A percentile compares a stretch with the other conserved stretches of the same genome.
phyloP scores from a whole-genome alignment of 2,329 filamentous ascomycete species.

The Phaeosphaeriaceae sp. region DNA sequence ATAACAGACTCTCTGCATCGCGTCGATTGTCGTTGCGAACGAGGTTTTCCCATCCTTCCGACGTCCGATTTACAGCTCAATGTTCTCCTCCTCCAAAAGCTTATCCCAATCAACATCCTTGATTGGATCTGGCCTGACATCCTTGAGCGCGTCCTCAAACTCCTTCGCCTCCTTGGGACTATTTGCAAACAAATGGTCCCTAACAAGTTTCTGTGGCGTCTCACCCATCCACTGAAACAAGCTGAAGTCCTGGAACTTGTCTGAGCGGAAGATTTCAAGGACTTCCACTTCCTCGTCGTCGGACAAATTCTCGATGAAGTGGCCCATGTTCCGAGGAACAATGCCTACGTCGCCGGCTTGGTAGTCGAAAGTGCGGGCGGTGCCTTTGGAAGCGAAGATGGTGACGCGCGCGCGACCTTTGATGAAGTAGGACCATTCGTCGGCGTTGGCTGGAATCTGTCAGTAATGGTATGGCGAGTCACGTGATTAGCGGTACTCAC shows the following conservation, averaged over 20 bases:
- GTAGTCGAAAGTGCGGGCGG: conserved; percentile 79
- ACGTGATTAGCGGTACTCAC: conserved; percentile 13
- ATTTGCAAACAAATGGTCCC: conserved; percentile 71
- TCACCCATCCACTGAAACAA: conserved; percentile 80
- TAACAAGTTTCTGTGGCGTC: conserved; percentile 71
- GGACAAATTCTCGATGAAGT: conserved; percentile 80
- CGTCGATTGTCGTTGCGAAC: no score
- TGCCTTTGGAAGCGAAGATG: conserved; percentile 74
- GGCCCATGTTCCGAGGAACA: conserved; percentile 77
- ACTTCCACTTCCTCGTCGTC: conserved; percentile 79
- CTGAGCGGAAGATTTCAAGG: conserved; percentile 76
- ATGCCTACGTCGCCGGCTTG: conserved; percentile 78
- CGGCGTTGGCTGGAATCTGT: conserved; percentile 60
- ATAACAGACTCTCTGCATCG: no score
- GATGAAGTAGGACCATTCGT: conserved; percentile 85
- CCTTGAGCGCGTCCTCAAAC: conserved; percentile 69
- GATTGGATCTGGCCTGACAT: conserved; percentile 64
- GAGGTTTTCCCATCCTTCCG: no score
- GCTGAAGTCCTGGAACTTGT: conserved; percentile 76
- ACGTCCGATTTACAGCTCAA: conserved; percentile 30
- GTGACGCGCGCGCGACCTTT: conserved; percentile 75
- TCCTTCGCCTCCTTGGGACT: conserved; percentile 68
- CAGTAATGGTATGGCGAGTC: not conserved
- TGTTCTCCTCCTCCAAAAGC: conserved; percentile 28
- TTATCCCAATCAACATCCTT: conserved; percentile 40